Base-by-base conservation (phyloP, 306 rosid species). In the Quercus aquifolioides region DNA sequence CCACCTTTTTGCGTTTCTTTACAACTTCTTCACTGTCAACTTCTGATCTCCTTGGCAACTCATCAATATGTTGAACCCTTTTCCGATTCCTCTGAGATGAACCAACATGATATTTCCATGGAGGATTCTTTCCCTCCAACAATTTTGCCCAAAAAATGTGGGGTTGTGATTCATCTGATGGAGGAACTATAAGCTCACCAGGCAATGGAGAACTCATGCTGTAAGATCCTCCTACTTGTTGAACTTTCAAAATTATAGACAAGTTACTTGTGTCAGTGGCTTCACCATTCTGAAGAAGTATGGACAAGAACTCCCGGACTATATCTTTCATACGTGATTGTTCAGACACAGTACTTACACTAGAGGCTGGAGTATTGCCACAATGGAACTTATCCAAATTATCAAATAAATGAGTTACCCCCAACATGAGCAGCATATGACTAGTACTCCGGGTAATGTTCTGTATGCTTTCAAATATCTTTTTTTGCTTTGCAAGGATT, bases 341-440 rank as follows among this genome's bases (percentile, higher is more conserved):
- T 38, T 75, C 88, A 59, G 85, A 73, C 51, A 59, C 73, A 20
- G 76, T 79, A 59, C 74, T 77, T 31, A 46, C 67, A 70, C 65
- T 67, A 63, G 82, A 69, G n/a, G 54, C 35, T 56, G 76, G 80
- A 56, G 71, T 78, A 60, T 85, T 77, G 77, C 75, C 71, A 70
- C 59, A 71, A 76, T 87, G 97, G 69, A 90, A 91, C 84, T 81
- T 78, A 25, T 84, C 85, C 87, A 95, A 79, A 57, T 81, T 84
- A 51, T 85, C 84, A 74, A 95, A 91, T 75, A 91, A 90, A 82
- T 73, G 76, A 78, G 91, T 80, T 8, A 91, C 91, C n/a, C 98
- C 97, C 94, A 95, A 90, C 90, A 90, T 89, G 77, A 95, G 88
- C 74, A 95, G 84, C 85, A 51, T 78, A 67, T 94, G 94, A 76